A percentile compares a stretch with the other conserved stretches of the same genome.
Evolutionary conservation across 495 filamentous ascomycete genomes (phyloP).

Genomic region (Rhizodiscina lignyota): DNA sequence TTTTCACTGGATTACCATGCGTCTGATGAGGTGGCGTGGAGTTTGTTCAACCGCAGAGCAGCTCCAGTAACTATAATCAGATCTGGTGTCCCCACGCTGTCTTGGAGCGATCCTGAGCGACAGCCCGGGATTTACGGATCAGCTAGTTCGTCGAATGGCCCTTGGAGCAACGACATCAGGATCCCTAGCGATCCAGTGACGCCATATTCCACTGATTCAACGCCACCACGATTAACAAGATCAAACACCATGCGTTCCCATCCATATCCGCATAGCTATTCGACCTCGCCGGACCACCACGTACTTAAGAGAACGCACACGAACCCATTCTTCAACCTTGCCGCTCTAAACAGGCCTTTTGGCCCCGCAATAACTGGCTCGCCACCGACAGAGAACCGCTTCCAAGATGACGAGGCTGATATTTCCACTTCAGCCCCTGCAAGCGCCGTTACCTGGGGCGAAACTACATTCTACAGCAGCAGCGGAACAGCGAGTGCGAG

Average conservation of each 20-base stretch:
- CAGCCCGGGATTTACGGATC: constrained; percentile 42
- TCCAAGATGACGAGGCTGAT: constrained; percentile 42
- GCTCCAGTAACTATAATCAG: constrained; percentile 18
- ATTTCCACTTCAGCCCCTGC: constrained; percentile 39
- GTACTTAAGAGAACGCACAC: constrained; percentile 11
- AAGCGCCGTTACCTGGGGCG: constrained; percentile 48
- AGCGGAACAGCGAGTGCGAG: too few relatives aligned
- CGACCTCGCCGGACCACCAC: constrained; percentile 52
- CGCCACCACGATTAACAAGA: constrained; percentile 35
- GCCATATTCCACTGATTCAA: constrained; percentile 44
- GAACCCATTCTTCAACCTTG: too few relatives aligned
- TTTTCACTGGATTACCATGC: constrained; percentile 56
- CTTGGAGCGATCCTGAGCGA: constrained; percentile 33
- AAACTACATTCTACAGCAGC: constrained; percentile 33
- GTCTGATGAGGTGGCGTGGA: constrained; percentile 40
- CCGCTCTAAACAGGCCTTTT: too few relatives aligned
- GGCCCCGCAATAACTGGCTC: too few relatives aligned
- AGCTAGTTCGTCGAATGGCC: constrained; percentile 36
- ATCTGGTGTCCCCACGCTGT: constrained; percentile 7
- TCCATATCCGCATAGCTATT: constrained; percentile 38
- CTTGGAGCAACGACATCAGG: constrained; percentile 23
- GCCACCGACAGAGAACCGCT: constrained; percentile 41
- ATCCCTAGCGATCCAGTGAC: constrained; percentile 26
- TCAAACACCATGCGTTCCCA: constrained; percentile 9
- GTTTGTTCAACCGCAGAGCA: constrained; percentile 25